Conservation (phyloP, 306 rosid species). For the Gleditsia sinensis region DNA sequence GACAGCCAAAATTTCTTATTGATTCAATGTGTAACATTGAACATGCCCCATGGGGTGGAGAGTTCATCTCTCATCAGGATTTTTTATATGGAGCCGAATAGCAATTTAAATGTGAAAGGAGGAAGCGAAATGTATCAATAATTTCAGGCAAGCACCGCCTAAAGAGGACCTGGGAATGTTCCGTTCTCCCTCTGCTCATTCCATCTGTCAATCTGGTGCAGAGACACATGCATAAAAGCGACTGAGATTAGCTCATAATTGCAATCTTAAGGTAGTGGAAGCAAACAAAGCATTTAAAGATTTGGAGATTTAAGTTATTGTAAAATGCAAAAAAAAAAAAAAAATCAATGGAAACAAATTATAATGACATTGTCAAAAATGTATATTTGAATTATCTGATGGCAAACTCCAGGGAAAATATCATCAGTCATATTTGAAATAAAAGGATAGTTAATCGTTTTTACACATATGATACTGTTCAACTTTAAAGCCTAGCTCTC, state of each 20-base stretch:
- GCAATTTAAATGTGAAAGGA: conserved; percentile 29
- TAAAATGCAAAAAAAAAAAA: not conserved
- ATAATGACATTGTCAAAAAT: not conserved
- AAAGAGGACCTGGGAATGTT: conserved; percentile 84
- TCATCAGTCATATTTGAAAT: not conserved
- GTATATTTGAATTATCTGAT: not conserved
- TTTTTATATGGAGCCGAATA: conserved; percentile 27
- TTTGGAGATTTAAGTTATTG: not conserved
- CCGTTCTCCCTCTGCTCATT: conserved; percentile 88
- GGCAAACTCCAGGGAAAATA: not conserved
- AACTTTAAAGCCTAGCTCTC: not conserved
- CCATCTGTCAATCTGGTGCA: conserved; percentile 72
- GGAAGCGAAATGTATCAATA: not conserved
- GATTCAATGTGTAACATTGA: conserved; percentile 42
- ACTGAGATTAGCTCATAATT: not conserved
- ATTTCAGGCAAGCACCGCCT: conserved; percentile 31
- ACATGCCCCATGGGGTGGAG: conserved; percentile 40
- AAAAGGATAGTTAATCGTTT: not conserved
- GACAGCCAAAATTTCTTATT: conserved; percentile 63
- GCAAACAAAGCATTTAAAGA: not conserved
- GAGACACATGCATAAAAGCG: not conserved
- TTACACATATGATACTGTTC: not conserved
- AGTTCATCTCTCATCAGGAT: conserved; percentile 43
- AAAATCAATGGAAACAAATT: not conserved
- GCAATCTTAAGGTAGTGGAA: conserved; percentile 6